A percentile compares a stretch with the other conserved stretches of the same genome.
Evolutionary conservation across 805 yeast genomes (phyloP).

Genomic region (Wickerhamomyces ciferrii): DNA sequence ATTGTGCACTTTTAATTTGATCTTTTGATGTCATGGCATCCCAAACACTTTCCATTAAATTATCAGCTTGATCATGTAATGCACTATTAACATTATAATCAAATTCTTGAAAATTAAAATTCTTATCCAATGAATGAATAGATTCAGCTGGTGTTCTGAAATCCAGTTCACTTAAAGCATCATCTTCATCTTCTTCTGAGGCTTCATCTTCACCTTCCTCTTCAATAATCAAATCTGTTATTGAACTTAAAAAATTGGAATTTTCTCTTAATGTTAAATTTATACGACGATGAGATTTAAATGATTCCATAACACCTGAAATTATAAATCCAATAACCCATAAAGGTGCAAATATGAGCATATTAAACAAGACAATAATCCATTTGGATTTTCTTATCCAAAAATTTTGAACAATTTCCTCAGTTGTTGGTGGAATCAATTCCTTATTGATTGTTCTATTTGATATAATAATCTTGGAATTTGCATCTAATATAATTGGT

Average conservation of each 20-base stretch:
- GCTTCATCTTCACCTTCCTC: background rate
- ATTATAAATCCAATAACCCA: conserved; percentile 57
- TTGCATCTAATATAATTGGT: conserved; percentile 51
- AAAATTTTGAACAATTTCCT: conserved; percentile 19
- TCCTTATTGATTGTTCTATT: conserved; percentile 12
- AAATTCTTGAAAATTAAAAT: conserved; percentile 7
- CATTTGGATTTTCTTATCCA: conserved; percentile 40
- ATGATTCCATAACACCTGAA: conserved; percentile 34
- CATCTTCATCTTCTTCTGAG: background rate
- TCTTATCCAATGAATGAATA: conserved; percentile 6
- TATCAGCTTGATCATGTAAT: conserved; percentile 57
- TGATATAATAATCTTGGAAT: conserved; percentile 33
- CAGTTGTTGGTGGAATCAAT: background rate
- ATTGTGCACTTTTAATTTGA: conserved; percentile 12
- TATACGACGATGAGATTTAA: conserved; percentile 33
- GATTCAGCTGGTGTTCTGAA: conserved; percentile 9
- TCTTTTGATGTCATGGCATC: conserved; percentile 45
- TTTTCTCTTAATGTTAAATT: conserved; percentile 23
- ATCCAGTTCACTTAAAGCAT: conserved; percentile 7
- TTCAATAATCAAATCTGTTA: conserved; percentile 11
- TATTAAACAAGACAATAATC: conserved; percentile 38
- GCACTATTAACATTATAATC: conserved; percentile 32
- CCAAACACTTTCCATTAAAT: conserved; percentile 57
- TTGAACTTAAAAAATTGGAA: conserved; percentile 16
- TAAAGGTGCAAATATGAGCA: conserved; percentile 53